Evolutionary conservation across 1,139 yeast genomes (phyloP), one percentile per base, ranked within the genome.

Genomic region (Scheffersomyces titani): DNA sequence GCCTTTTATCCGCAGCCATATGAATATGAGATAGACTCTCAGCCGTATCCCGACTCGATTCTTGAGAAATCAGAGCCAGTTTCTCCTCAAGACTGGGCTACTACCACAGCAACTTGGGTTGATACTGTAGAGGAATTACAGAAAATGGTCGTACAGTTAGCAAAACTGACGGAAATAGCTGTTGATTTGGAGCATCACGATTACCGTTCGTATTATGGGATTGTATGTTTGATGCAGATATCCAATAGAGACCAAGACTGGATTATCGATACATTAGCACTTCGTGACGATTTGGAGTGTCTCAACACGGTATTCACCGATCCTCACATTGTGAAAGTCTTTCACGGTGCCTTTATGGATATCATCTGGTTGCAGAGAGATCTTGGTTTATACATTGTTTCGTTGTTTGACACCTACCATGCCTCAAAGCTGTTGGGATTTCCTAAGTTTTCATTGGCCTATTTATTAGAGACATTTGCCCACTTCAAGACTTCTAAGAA

Each of bases 111-210:
- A 3, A 80, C 75, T 1, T 92, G 94, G 90, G 90, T 96, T 1
- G 92, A 89, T 61, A 80, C 81, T 1, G 74, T 75, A 1, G 86
- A 81, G 19, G 75, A 77, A 45, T 71, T 94, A 47, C 65, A 74
- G 0, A 70, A 69, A 5, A 84, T 96, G 89, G 65, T 92, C 1
- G 67, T 73, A 0, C 82, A 78, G 13, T 77, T 96, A 54, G 70
- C 72, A 52, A 66, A 70, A 1, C 80, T 81, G 59, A 72, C 78
- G 1, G 97, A 86, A 60, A 84, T 96, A 49, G 99, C 99, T 0
- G 89, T 96, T n/a, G 99, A 96, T 79, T 82, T 96, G 62, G 99
- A 96, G 69, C 99, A 96, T 72, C 99, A 96, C 69, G 98, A 93
- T 67, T 90, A 84, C 69, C 81, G 98, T 71, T 82, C 97, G 0